Base-by-base conservation (phyloP, 768 basidiomycete genomes). In the Pseudohyphozyma bogoriensis region DNA sequence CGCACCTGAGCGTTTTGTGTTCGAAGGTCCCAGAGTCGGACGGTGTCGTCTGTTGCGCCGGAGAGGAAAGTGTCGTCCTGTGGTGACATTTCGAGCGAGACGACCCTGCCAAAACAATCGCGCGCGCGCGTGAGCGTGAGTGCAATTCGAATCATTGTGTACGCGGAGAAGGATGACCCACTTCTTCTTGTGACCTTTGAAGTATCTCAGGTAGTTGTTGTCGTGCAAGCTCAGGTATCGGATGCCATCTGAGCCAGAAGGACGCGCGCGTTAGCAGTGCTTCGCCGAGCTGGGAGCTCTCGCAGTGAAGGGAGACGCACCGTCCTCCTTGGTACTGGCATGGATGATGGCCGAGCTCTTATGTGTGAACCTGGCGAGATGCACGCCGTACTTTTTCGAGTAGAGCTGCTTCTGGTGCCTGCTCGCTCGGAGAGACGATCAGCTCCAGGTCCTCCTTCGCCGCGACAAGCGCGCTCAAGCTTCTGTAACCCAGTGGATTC, bases 321-420 rank as follows among this genome's bases (percentile, higher is more conserved):
- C 89, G 73, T 96, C 88, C 73, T 87, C 87, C 73, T 93, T 96
- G 22, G 92, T 96, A 7, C 89, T 92, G 11, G 92, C 87, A 70
- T 96, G 83, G 4, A 97, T 72, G 50, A 96, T 85, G 4, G 85
- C 82, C 0, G 83, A 82, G 66, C 82, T 84, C 72, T 87, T 87
- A 77, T 97, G 95, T 0, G 93, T 96, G 70, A 96, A 95, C 4
- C 93, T 83, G 26, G 91, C 89, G 24, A 92, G 80, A 74, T 93
- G 89, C 47, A 91, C 86, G 1, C 95, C 95, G 73, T 97, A 99
- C 73, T 99, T 99, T 75, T 92, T 91, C 0, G 92, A 96, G 68
- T 85, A 82, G 4, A 91, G 74, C 1, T 83, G 85, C 74, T 88
- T 91, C 36, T 81, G 69, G 54, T 80, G 79, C 56, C 78, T 92